Evolutionary conservation across 2,329 filamentous ascomycete species (phyloP).

Genomic region (Fusarium dimerum): DNA sequence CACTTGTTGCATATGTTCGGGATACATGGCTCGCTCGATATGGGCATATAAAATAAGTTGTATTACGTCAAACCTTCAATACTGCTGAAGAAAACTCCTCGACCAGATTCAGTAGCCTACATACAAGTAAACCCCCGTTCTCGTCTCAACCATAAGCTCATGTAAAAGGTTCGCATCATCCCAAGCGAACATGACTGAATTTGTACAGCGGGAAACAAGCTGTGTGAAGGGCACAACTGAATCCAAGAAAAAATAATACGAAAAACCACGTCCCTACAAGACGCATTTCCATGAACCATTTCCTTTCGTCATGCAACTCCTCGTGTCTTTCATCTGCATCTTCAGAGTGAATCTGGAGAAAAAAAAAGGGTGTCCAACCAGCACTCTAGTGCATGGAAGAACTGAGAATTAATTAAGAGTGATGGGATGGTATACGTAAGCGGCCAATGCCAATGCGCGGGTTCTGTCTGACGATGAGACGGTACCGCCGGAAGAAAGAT

Average conservation of each 20-base stretch:
- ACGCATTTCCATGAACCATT: slow-evolving; percentile 16
- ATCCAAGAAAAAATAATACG: slow-evolving; percentile 9
- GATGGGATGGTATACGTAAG: slow-evolving; percentile 13
- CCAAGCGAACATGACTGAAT: slow-evolving; percentile 13
- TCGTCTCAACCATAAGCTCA: too few species aligned
- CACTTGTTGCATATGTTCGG: too few species aligned
- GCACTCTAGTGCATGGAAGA: slow-evolving; percentile 15
- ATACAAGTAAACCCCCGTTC: background rate
- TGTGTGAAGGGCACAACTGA: slow-evolving; percentile 8
- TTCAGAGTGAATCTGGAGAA: slow-evolving; percentile 1
- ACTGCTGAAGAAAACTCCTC: background rate
- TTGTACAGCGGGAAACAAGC: slow-evolving; percentile 23
- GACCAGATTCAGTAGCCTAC: slow-evolving; percentile 10
- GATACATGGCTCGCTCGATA: too few species aligned
- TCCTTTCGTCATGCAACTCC: slow-evolving; percentile 17
- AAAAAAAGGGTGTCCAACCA: slow-evolving; percentile 7
- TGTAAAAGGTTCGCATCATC: too few species aligned
- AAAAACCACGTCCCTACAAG: slow-evolving; percentile 3
- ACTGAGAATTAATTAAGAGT: slow-evolving; percentile 27
- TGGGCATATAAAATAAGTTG: slow-evolving; percentile 14
- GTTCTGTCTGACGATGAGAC: slow-evolving; percentile 4
- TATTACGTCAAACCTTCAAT: slow-evolving; percentile 6
- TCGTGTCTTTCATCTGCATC: slow-evolving; percentile 6
- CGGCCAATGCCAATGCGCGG: slow-evolving; percentile 15
- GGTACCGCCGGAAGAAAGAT: background rate